Evolutionary conservation across 176 grass and related monocot genomes (phyloP).

Genomic region (Pharus latifolius): DNA sequence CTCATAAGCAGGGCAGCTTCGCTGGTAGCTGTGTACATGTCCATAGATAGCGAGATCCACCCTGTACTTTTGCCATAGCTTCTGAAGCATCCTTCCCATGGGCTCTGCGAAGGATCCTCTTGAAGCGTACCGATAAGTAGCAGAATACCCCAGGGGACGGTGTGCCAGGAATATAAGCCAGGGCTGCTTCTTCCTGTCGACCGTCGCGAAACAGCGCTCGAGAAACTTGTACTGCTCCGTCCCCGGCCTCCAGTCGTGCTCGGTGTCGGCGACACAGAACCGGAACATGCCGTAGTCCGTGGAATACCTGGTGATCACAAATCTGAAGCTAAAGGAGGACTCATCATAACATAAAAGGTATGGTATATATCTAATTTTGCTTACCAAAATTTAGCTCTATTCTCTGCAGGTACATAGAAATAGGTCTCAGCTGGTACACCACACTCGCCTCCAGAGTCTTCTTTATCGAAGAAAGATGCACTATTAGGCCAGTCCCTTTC

Average conservation of each 20-base stretch:
- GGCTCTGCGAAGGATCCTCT: conserved; percentile 61
- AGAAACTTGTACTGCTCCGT: conserved; percentile 66
- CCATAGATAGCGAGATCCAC: conserved; percentile 78
- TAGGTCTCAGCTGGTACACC: conserved; percentile 75
- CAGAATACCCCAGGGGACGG: conserved; percentile 76
- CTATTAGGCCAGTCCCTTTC: conserved; percentile 65
- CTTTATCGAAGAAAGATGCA: conserved; percentile 54
- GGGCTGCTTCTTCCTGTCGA: conserved; percentile 64
- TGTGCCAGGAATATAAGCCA: conserved; percentile 82
- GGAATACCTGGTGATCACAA: conserved; percentile 23
- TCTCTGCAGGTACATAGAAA: conserved; percentile 69
- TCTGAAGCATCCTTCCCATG: conserved; percentile 52
- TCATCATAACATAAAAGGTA: neutral
- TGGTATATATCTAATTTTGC: neutral
- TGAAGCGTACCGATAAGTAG: conserved; percentile 30
- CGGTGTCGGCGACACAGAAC: conserved; percentile 72
- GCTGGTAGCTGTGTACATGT: conserved; percentile 85
- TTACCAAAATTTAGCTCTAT: conserved; percentile 68
- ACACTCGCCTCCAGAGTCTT: conserved; percentile 77
- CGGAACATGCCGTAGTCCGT: conserved; percentile 77
- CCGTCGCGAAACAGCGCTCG: conserved; percentile 50
- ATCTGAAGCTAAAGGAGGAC: too few relatives aligned
- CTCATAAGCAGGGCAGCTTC: conserved; percentile 69
- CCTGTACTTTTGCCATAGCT: conserved; percentile 75
- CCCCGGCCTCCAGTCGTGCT: conserved; percentile 68